Conservation (phyloP, 306 rosid genomes). For the Cucurbita pepo region DNA sequence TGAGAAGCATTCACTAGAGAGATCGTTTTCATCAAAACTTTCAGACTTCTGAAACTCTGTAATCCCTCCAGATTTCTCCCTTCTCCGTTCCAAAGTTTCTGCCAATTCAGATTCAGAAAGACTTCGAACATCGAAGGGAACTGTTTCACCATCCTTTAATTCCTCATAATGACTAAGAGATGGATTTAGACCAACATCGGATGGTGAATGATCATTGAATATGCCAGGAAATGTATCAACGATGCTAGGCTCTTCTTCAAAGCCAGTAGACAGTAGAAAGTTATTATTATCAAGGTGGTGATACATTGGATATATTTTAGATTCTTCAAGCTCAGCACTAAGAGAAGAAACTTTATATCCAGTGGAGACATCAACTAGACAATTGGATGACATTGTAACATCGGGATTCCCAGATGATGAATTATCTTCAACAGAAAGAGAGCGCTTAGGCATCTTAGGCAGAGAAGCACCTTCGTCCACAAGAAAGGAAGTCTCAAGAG, state of each 20-base stretch:
- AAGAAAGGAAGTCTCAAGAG: conserved; percentile 93
- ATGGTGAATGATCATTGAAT: conserved; percentile 19
- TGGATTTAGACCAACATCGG: conserved; percentile 20
- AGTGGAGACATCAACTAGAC: conserved; percentile 23
- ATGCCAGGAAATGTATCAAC: conserved; percentile 22
- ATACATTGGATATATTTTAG: conserved; percentile 10
- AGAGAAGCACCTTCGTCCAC: conserved; percentile 98
- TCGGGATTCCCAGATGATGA: conserved; percentile 18
- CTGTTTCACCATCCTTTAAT: conserved; percentile 9
- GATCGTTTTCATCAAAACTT: conserved; percentile 39
- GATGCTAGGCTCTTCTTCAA: conserved; percentile 17
- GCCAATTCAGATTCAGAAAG: conserved; percentile 30
- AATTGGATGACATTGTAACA: conserved; percentile 17
- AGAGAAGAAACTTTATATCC: conserved; percentile 17
- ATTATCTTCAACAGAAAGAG: conserved; percentile 20
- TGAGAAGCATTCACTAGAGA: conserved; percentile 69
- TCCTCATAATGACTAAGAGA: conserved; percentile 21
- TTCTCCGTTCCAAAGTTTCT: conserved; percentile 25
- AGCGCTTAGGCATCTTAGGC: conserved; percentile 42
- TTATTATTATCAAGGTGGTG: conserved; percentile 11
- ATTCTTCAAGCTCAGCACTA: conserved; percentile 26
- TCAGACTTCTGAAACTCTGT: conserved; percentile 23
- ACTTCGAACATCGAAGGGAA: conserved; percentile 12
- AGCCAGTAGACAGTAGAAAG: conserved; percentile 22
- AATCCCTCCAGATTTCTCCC: conserved; percentile 29